Conservation (phyloP, 2,329 filamentous ascomycete species). For the Exutisphaerella laricina region DNA sequence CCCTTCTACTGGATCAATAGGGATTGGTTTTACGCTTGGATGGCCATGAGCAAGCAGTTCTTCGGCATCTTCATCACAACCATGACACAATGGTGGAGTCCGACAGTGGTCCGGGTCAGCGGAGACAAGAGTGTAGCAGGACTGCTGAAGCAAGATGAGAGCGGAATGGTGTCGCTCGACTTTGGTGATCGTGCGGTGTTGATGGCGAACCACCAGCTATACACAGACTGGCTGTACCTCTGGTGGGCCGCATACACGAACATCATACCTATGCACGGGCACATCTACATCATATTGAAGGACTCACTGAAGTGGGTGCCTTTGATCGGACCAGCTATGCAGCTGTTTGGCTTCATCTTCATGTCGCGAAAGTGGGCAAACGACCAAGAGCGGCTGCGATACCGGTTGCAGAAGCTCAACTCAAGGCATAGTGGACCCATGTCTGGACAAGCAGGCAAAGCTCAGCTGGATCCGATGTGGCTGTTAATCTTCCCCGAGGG, state of each 20-base stretch:
- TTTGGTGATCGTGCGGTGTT: slow-evolving; percentile 78
- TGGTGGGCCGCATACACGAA: slow-evolving; percentile 85
- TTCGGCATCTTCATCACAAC: slow-evolving; percentile 72
- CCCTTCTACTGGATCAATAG: slow-evolving; percentile 70
- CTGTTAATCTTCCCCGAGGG: slow-evolving; percentile 82
- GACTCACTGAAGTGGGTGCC: slow-evolving; percentile 79
- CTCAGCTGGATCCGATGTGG: slow-evolving; percentile 66
- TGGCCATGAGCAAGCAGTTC: slow-evolving; percentile 78
- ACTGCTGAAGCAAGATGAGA: slow-evolving; percentile 61
- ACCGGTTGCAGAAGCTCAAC: slow-evolving; percentile 68
- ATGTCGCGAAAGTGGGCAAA: slow-evolving; percentile 85
- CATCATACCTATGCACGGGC: slow-evolving; percentile 62
- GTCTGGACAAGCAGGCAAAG: slow-evolving; percentile 28
- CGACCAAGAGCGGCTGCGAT: slow-evolving; percentile 67
- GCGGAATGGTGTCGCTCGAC: slow-evolving; percentile 66
- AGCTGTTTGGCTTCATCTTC: slow-evolving; percentile 85
- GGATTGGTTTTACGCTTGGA: slow-evolving; percentile 75
- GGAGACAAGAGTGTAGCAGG: slow-evolving; percentile 73
- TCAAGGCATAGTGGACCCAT: slow-evolving; percentile 36
- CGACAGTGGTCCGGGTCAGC: slow-evolving; percentile 72
- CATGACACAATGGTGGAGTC: slow-evolving; percentile 80
- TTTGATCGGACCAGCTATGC: slow-evolving; percentile 75
- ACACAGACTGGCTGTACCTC: slow-evolving; percentile 84
- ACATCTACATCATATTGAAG: slow-evolving; percentile 86
- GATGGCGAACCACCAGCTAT: slow-evolving; percentile 74